A percentile compares a stretch with the other conserved stretches of the same genome.
Conservation (phyloP, 2,329 filamentous ascomycete genomes). For the Aspergillus unguis region DNA sequence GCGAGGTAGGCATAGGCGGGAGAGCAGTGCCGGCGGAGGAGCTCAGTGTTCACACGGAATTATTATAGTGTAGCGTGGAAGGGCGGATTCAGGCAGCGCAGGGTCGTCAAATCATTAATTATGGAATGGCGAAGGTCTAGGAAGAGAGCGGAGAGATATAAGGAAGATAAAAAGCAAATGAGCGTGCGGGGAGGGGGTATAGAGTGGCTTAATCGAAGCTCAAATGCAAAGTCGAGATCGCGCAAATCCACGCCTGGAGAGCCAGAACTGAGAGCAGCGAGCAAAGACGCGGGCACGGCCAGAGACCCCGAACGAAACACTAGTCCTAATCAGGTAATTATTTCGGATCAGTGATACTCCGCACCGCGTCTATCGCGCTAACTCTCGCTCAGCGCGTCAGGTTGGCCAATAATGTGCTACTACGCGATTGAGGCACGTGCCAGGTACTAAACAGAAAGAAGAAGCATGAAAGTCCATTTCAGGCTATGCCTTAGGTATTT, state of each 20-base stretch:
- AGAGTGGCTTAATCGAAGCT: conserved; percentile 14
- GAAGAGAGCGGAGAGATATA: conserved; percentile 13
- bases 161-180: conserved; percentile 13
- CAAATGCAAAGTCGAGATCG: conserved; percentile 22
- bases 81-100: conserved; percentile 15
- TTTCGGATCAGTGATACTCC: conserved; percentile 29
- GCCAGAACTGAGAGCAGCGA: conserved; percentile 26
- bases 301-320: conserved; percentile 38
- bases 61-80: conserved; percentile 26
- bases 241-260: conserved; percentile 31
- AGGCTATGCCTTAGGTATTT: conserved; percentile 30
- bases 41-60: conserved; percentile 23
- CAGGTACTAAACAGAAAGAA: conserved; percentile 2
- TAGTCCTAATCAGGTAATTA: conserved; percentile 32
- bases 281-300: conserved; percentile 35
- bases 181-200: conserved; percentile 15
- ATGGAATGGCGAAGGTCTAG: conserved; percentile 14
- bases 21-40: conserved; percentile 20
- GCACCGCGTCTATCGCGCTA: conserved; percentile 20
- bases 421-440: conserved; percentile 7
- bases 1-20: conserved; percentile 30
- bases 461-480: conserved; percentile 16
- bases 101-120: conserved; percentile 34
- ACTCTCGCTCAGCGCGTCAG: conserved; percentile 2
- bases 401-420: not conserved